Evolutionary conservation across 148 eudicot species (phyloP), one percentile per base, ranked within the genome.

Genomic region (Fagopyrum tataricum): DNA sequence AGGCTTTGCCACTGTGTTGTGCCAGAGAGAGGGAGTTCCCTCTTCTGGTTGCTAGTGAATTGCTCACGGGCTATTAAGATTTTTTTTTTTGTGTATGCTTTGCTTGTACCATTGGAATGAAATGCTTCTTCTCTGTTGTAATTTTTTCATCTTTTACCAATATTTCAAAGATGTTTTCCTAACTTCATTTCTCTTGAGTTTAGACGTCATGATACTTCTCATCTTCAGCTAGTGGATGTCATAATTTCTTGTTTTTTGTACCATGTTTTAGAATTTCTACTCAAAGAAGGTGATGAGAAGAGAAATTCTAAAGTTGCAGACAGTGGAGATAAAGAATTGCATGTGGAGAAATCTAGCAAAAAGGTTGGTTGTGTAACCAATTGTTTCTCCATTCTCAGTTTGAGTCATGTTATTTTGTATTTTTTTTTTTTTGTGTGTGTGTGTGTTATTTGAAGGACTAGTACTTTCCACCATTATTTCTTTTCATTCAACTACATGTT

Each of bases 261-360:
- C 42, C 10, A 53, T 74, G 64, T 23, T 70, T 59, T 76, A 89
- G 98, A 91, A 55, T 84, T 86, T 83, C 83, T 89, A 67, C 71
- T 68, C 52, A 82, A 87, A 84, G 84, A 82, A 48, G 76, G 66
- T 47, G 81, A 79, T 67, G 46, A 46, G 20, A 78, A 79, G 68
- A 81, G 84, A 61, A 73, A 75, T 53, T 67, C 73, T 58, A 53
- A 82, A 79, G 10, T 5, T 48, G 46, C 8, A 37, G 83, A 79
- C 41, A 79, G 58, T 24, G 72, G 81, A 59, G 77, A 75, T 44
- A 78, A 81, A 72, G 52, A 79, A 75, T 75, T 69, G 47, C 75
- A 82, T 48, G 49, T n/a, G 26, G 78, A 81, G 41, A 82, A 79
- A 23, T 81, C 79, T 46, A 26, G 67, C 39, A 74, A 78, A 73